phyloP scores from a whole-genome alignment of 352 stramenopile genomes.

The Pythium coloratum region DNA sequence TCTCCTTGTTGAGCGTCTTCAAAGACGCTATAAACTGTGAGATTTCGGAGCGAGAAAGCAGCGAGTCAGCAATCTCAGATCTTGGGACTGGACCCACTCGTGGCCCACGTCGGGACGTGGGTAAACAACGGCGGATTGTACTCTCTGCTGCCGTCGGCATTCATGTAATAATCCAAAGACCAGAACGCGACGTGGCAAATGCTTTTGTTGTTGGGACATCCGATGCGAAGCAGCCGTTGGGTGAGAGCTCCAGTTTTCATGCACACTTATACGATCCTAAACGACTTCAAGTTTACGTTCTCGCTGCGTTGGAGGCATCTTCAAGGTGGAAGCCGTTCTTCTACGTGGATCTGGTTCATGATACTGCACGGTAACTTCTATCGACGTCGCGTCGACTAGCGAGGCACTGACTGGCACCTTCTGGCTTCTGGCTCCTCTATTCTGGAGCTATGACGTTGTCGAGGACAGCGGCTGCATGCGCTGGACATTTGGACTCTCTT shows the following conservation, averaged over 20 bases:
- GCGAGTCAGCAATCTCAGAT: too few species aligned
- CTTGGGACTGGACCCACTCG: too few species aligned
- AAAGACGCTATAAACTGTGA: too few species aligned
- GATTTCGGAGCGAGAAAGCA: too few species aligned
- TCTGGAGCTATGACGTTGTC: not conserved
- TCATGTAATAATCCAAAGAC: not conserved
- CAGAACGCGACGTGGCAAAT: not conserved
- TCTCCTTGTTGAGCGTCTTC: too few species aligned
- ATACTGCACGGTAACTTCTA: too few species aligned
- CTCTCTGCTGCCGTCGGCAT: too few species aligned
- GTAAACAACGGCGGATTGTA: too few species aligned
- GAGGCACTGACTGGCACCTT: too few species aligned
- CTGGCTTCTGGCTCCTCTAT: not conserved
- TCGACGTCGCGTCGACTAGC: too few species aligned
- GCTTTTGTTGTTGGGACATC: not conserved
- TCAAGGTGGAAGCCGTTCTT: not conserved
- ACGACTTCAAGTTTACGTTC: not conserved
- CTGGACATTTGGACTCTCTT: not conserved
- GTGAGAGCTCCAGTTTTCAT: not conserved
- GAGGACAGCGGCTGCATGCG: too few species aligned
- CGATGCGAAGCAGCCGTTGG: not conserved
- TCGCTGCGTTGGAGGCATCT: not conserved
- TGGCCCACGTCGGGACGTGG: too few species aligned
- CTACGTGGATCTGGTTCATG: not conserved
- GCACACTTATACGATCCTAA: not conserved